Percentiles rank a stretch among this genome's conserved stretches.
phyloP scores from a whole-genome alignment of 345 rosid species.

The Camelina hispida region DNA sequence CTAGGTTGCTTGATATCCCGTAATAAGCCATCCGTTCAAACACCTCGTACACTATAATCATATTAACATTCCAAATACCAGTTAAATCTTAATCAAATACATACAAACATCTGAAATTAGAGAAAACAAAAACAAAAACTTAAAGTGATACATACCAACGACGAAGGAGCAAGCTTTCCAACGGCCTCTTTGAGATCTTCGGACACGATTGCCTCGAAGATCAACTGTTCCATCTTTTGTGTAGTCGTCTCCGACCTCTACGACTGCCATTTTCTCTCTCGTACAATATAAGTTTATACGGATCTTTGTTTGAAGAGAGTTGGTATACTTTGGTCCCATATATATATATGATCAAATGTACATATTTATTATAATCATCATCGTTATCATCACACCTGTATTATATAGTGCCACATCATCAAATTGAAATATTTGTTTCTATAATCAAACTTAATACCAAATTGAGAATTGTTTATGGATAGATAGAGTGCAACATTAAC shows the following conservation, averaged over 20 bases:
- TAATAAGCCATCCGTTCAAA: conserved; percentile 91
- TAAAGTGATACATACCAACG: conserved; percentile 55
- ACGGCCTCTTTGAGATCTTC: conserved; percentile 77
- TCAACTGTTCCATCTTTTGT: conserved; percentile 92
- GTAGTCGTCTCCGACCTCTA: conserved; percentile 53
- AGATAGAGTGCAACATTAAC: neutral
- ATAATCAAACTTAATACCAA: neutral
- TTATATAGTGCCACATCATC: neutral
- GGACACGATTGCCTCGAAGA: conserved; percentile 78
- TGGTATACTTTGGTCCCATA: neutral
- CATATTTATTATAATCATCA: neutral
- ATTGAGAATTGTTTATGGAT: neutral
- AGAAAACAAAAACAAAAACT: neutral
- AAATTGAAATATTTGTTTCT: neutral
- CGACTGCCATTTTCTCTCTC: conserved; percentile 13
- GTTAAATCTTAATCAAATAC: neutral
- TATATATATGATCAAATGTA: conserved; percentile 8
- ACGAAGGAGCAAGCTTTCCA: conserved; percentile 86
- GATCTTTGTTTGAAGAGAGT: neutral
- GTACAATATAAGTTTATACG: neutral
- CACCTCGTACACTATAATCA: conserved; percentile 59
- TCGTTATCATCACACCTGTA: neutral
- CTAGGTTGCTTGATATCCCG: conserved; percentile 78
- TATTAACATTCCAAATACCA: neutral
- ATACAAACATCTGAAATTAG: neutral